These are phyloP conservation scores for Hypoxylon lienhwacheense DNA, from an alignment of 495 filamentous ascomycete species.

Conservation along the genomic window DNA sequence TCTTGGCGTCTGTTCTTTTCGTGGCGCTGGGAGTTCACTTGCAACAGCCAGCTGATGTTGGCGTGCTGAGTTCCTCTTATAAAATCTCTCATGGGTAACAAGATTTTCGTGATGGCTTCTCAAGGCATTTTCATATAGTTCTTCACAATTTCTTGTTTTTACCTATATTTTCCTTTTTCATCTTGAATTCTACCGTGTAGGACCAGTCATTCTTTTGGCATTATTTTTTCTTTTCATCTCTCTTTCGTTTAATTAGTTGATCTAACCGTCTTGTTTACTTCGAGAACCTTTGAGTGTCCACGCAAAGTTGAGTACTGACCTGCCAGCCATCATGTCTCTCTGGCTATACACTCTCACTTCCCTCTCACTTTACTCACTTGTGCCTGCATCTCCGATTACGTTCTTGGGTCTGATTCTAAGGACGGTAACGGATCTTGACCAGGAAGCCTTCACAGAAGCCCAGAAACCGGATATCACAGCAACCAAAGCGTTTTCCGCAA, in stretches of 20 bases:
- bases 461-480: constrained; percentile 53
- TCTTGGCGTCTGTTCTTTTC: constrained; percentile 6
- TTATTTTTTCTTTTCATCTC: neutral
- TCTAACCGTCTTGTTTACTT: neutral
- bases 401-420: constrained; percentile 28
- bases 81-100: too few species aligned
- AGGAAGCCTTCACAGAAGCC: constrained; percentile 54
- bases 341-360: constrained; percentile 6
- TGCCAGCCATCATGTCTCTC: neutral
- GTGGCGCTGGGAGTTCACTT: neutral
- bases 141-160: constrained; percentile 9
- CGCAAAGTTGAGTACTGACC: neutral
- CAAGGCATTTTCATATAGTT: constrained; percentile 4
- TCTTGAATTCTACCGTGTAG: constrained; percentile 23
- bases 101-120: constrained; percentile 10
- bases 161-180: constrained; percentile 4
- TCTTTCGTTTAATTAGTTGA: constrained; percentile 2
- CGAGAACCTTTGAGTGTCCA: neutral
- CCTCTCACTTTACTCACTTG: constrained; percentile 11
- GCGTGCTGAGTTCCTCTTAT: neutral
- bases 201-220: constrained; percentile 15
- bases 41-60: constrained; percentile 7
- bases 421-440: constrained; percentile 47
- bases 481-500: constrained; percentile 51
- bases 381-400: constrained; percentile 23